phyloP scores from a whole-genome alignment of 768 basidiomycete genomes.

The Xerocomus spinulosus region DNA sequence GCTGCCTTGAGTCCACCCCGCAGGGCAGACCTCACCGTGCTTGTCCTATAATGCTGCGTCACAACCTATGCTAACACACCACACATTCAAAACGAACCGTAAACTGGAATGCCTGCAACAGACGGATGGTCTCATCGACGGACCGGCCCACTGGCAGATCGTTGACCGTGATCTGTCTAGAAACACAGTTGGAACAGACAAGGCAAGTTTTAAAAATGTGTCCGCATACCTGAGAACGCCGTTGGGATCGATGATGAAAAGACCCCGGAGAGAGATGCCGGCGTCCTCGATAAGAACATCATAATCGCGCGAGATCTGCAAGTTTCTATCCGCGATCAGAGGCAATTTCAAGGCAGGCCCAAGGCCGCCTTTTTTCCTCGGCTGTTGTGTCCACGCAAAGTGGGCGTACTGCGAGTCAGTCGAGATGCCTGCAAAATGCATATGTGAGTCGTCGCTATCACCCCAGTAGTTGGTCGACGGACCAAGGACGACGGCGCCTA shows the following conservation, averaged over 20 bases:
- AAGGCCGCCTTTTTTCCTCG: conserved; percentile 83
- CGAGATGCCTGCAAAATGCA: conserved; percentile 52
- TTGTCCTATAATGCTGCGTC: conserved; percentile 45
- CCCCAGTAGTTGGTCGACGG: conserved; percentile 8
- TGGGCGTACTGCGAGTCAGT: conserved; percentile 90
- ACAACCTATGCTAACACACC: not conserved
- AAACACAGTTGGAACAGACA: not conserved
- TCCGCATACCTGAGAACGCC: conserved; percentile 55
- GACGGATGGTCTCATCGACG: conserved; percentile 87
- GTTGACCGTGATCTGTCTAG: conserved; percentile 81
- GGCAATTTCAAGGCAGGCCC: conserved; percentile 86
- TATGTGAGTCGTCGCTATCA: not conserved
- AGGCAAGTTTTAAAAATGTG: not conserved
- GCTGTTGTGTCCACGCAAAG: conserved; percentile 79
- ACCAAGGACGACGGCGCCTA: conserved; percentile 79
- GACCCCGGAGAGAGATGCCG: conserved; percentile 82
- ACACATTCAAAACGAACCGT: conserved; percentile 43
- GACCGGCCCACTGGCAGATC: conserved; percentile 92
- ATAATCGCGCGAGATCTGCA: conserved; percentile 79
- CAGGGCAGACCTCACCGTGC: conserved; percentile 91
- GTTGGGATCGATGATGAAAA: conserved; percentile 85
- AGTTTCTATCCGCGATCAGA: conserved; percentile 73
- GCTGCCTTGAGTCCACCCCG: conserved; percentile 81
- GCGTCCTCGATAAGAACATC: conserved; percentile 85
- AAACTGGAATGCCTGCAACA: conserved; percentile 93